Evolutionary conservation across 768 basidiomycete species (phyloP).

Genomic region (Lentinula raphanica): DNA sequence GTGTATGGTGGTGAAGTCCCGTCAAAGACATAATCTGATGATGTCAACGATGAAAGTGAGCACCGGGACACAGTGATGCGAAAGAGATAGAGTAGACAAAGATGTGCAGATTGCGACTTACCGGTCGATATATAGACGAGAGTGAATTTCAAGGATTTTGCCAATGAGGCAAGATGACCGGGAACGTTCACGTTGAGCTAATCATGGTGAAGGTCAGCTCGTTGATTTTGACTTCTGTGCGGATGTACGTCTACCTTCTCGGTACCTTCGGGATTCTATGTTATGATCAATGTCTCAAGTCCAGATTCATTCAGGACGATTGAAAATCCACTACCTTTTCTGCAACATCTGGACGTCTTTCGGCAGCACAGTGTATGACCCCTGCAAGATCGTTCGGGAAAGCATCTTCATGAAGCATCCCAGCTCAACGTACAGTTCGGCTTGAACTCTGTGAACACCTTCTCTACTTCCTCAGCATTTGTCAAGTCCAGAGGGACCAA

Average conservation of each 20-base stretch:
- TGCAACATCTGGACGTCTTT: conserved; percentile 88
- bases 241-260: conserved; percentile 40
- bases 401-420: neutral
- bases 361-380: conserved; percentile 95
- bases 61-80: neutral
- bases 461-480: conserved; percentile 46
- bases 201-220: neutral
- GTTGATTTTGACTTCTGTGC: neutral
- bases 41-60: neutral
- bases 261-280: conserved; percentile 64
- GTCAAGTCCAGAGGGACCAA: conserved; percentile 63
- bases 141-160: conserved; percentile 55
- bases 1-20: conserved; percentile 89
- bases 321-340: too few relatives aligned
- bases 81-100: neutral
- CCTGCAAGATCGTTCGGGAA: conserved; percentile 32
- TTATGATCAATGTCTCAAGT: neutral
- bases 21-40: conserved; percentile 89
- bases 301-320: too few relatives aligned
- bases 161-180: conserved; percentile 60
- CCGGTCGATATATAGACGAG: conserved; percentile 93
- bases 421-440: conserved; percentile 59
- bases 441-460: conserved; percentile 48
- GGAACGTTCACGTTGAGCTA: conserved; percentile 83
- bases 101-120: conserved; percentile 18